Percentiles rank a stretch among this genome's conserved stretches.
These are phyloP conservation scores for Boletus sp. DNA, from an alignment of 1,284 basidiomycete genomes.

Conservation along the genomic window DNA sequence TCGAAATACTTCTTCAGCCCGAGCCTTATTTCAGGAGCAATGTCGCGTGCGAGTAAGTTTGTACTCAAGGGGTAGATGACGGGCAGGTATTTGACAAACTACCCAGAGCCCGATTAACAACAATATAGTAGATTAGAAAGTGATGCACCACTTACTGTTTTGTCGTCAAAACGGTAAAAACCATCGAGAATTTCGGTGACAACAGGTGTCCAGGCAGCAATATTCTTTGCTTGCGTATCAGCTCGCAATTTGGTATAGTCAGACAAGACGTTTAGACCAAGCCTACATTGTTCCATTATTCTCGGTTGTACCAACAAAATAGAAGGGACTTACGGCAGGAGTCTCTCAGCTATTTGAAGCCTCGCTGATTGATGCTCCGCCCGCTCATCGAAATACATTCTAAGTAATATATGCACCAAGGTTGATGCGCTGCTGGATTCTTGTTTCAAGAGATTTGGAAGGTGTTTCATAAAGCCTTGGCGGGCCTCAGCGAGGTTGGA, in stretches of 20 bases:
- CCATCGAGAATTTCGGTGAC: slow-evolving; percentile 93
- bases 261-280: slow-evolving; percentile 88
- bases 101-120: slow-evolving; percentile 38
- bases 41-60: slow-evolving; percentile 80
- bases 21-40: slow-evolving; percentile 79
- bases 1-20: slow-evolving; percentile 78
- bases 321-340: slow-evolving; percentile 80
- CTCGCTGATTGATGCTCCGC: slow-evolving; percentile 82
- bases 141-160: slow-evolving; percentile 62
- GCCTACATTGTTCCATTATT: slow-evolving; percentile 47
- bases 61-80: slow-evolving; percentile 87
- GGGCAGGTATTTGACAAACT: slow-evolving; percentile 86
- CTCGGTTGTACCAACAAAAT: slow-evolving; percentile 9
- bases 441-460: slow-evolving; percentile 98
- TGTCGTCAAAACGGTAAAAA: slow-evolving; percentile 87
- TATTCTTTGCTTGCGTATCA: slow-evolving; percentile 95
- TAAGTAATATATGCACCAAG: slow-evolving; percentile 87
- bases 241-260: slow-evolving; percentile 91
- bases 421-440: slow-evolving; percentile 98
- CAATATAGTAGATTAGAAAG: neutral
- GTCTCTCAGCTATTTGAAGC: slow-evolving; percentile 83
- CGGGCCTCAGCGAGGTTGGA: slow-evolving; percentile 6
- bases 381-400: slow-evolving; percentile 95
- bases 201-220: slow-evolving; percentile 97
- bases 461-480: slow-evolving; percentile 98